Evolutionary conservation across 345 rosid species (phyloP), one percentile per base, ranked within the genome.

Genomic region (Raphanus raphanistrum): DNA sequence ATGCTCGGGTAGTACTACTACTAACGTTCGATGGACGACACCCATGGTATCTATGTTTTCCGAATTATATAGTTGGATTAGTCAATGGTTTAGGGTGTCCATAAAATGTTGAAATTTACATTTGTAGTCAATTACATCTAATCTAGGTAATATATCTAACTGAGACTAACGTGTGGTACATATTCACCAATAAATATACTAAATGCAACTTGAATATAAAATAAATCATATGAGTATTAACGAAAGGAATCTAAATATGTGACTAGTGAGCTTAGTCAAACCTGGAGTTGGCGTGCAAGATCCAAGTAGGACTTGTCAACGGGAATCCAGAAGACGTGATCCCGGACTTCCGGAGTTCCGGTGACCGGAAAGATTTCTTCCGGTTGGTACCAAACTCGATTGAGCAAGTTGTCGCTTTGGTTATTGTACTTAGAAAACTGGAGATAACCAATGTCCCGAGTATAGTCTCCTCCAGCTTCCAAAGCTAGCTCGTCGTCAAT

Each of bases 331-430:
- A 89, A 92, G 11, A 81, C 66, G 3, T 86, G 93, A 38, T 87
- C 80, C 57, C 96, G 84, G 4, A 66, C 82, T 81, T 92, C 98
- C 1, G 96, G 92, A 67, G 74, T 64, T 73, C 96, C 98, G 61
- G 85, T 8, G 3, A 87, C 85, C 15, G 88, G 85, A 70, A 88
- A 92, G 6, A 87, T 84, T 61, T 92, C 98, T 80, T 92, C 96
- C 2, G 92, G 93, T 76, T 90, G 97, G 67, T 82, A 90, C 95
- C 97, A 92, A 1, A 88, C 71, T 9, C 82, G 82, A 76, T 92
- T 92, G 27, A 92, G 82, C 6, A 87, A 67, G 70, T 87, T 92
- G 4, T 85, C 85, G 0, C 32, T 10, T 12, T 1, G 33, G 31
- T 62, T 85, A 71, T 48, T 80, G 68, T 81, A 83, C 17, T 85